Evolutionary conservation across 2,329 filamentous ascomycete species (phyloP), one percentile per base, ranked within the genome.

Genomic region (Pseudogymnoascus sp.): DNA sequence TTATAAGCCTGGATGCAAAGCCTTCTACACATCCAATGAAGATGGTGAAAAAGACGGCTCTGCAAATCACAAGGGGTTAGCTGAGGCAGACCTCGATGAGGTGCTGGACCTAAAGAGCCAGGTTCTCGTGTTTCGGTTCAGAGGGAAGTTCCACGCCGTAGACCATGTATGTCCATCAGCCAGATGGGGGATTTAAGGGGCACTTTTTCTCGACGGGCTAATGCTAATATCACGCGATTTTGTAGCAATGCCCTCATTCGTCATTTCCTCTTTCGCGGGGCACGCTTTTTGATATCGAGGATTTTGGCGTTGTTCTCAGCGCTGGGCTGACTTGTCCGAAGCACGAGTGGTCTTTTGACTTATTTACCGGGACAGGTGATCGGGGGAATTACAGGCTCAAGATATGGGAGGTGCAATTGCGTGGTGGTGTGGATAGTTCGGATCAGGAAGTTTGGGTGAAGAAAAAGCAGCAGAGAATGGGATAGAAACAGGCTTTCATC

Each of bases 341-440:
- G 66, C 87, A 90, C 65, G 83, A 79, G 4, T 90, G 87, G 87
- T 86, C 85, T 0, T 90, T 90, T 72, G 87, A 90, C 70, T 68
- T 90, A 2, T 82, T 84, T 61, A 83, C 86, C 0, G 87, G 87
- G 0, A 77, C 77, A 68, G 80, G 79, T 0, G 87, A 90, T 70
- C 80, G 86, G 0, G 86, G 81, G 0, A 82, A 74, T 53, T 90
- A 90, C 69, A 81, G 76, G 64, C 75, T 90, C 8, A 80, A 80
- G 21, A 74, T 86, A 0, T 89, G 86, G 85, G 86, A 89, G 66
- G 80, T 87, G 0, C 78, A 89, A 65, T 61, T 86, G 8, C 77
- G 84, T 33, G 40, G 35, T 42, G 40, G 40, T 42, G 47, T 61
- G 10, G 64, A 31, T 21, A 61, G 21, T n/a, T 62, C 35, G 24